Conservation (phyloP, 2,329 filamentous ascomycete species). For the Dothideomycetes sp. region DNA sequence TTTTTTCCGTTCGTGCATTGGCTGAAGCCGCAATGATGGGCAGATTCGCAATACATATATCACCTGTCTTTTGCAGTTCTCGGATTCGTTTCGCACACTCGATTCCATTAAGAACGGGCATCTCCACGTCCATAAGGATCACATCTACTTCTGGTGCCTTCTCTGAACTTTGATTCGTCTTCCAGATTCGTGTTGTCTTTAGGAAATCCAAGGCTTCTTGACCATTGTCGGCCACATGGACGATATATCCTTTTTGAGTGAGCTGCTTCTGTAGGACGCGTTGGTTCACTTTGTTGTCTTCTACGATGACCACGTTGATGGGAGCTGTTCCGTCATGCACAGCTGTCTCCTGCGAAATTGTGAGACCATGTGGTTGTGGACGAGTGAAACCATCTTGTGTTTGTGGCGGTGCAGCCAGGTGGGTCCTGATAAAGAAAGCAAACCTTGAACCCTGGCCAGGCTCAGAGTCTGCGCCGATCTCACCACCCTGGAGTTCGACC, state of each 20-base stretch:
- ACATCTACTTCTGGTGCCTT: conserved; percentile 1
- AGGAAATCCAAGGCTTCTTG: conserved; percentile 22
- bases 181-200: conserved; percentile 14
- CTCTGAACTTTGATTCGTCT: conserved; percentile 1
- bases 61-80: conserved; percentile 46
- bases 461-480: conserved; percentile 53
- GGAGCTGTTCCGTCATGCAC: conserved; percentile 31
- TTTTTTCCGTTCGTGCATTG: conserved; percentile 52
- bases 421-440: conserved; percentile 48
- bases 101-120: conserved; percentile 71
- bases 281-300: conserved; percentile 24
- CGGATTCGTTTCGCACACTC: conserved; percentile 59
- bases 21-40: conserved; percentile 68
- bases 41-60: conserved; percentile 51
- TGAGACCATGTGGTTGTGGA: conserved; percentile 29
- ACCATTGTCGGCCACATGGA: conserved; percentile 21
- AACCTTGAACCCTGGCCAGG: conserved; percentile 54
- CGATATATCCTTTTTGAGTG: conserved; percentile 20
- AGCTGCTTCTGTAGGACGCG: conserved; percentile 23
- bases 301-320: conserved; percentile 20
- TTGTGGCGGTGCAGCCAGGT: conserved; percentile 10
- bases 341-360: conserved; percentile 25
- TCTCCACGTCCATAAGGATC: conserved; percentile 26
- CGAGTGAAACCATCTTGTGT: conserved; percentile 33
- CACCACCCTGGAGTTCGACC: conserved; percentile 58